Conservation (phyloP, 768 basidiomycete genomes). For the Agrocybe chaxingu region DNA sequence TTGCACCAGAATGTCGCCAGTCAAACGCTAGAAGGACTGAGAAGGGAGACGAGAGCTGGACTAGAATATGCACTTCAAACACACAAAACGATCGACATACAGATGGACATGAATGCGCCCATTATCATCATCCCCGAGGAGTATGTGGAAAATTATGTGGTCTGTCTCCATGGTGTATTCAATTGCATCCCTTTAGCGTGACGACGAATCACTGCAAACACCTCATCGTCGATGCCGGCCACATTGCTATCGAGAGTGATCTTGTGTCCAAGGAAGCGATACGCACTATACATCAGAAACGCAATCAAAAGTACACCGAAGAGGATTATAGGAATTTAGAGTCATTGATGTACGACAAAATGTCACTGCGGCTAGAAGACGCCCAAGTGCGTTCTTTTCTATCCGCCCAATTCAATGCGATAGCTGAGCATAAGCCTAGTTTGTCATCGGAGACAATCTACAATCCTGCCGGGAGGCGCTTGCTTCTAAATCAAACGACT, state of each 20-base stretch:
- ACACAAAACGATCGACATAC: conserved; percentile 95
- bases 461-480: conserved; percentile 81
- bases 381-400: conserved; percentile 66
- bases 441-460: conserved; percentile 84
- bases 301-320: conserved; percentile 79
- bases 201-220: conserved; percentile 77
- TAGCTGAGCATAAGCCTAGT: conserved; percentile 41
- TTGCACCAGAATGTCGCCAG: conserved; percentile 78
- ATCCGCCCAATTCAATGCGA: background rate
- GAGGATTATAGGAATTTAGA: conserved; percentile 86
- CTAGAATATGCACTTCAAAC: conserved; percentile 90
- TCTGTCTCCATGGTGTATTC: background rate
- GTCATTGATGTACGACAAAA: conserved; percentile 92
- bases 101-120: conserved; percentile 94
- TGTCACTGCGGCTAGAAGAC: conserved; percentile 76
- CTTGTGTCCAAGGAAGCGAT: conserved; percentile 82
- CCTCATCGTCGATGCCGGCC: conserved; percentile 92
- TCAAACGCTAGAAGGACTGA: conserved; percentile 87
- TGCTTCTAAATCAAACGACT: conserved; percentile 47
- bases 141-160: conserved; percentile 35
- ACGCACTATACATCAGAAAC: conserved; percentile 75
- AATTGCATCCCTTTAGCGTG: conserved; percentile 45
- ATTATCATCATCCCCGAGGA: conserved; percentile 96
- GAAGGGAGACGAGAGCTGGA: conserved; percentile 92
- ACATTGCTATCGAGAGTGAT: conserved; percentile 90